These are phyloP conservation scores for Tolypocladium guangdongense DNA, from an alignment of 2,329 filamentous ascomycete genomes.

Conservation along the genomic window DNA sequence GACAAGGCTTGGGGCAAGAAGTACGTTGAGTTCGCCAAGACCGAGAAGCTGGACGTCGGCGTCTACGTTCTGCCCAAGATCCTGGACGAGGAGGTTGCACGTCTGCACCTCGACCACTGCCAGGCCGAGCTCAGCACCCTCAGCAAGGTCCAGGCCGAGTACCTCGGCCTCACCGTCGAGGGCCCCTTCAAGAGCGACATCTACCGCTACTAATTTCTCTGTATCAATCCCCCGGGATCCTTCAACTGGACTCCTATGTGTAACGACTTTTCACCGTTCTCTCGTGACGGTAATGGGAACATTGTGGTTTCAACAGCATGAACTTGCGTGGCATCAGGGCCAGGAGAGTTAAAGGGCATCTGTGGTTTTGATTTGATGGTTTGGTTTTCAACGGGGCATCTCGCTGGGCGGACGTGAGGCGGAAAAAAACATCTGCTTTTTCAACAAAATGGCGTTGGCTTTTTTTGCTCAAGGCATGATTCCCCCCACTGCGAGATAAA, in stretches of 20 bases:
- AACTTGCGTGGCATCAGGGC: constrained; percentile 28
- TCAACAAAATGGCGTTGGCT: constrained; percentile 29
- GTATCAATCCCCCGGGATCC: constrained; percentile 25
- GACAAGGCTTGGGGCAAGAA: constrained; percentile 83
- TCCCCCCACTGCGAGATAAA: constrained; percentile 19
- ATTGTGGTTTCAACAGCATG: constrained; percentile 34
- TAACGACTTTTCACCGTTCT: constrained; percentile 22
- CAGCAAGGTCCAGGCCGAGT: constrained; percentile 80
- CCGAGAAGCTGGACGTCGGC: constrained; percentile 77
- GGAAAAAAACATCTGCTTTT: constrained; percentile 27
- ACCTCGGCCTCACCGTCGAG: constrained; percentile 75
- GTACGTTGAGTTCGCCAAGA: constrained; percentile 92
- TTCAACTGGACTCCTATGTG: constrained; percentile 28
- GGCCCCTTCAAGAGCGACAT: constrained; percentile 96
- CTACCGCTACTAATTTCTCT: constrained; percentile 34
- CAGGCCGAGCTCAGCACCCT: constrained; percentile 89
- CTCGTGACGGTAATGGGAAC: constrained; percentile 22
- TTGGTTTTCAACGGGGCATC: constrained; percentile 7
- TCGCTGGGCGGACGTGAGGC: constrained; percentile 16
- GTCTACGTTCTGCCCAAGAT: constrained; percentile 97
- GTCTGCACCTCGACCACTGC: constrained; percentile 85
- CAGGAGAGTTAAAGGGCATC: constrained; percentile 16
- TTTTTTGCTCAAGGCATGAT: constrained; percentile 24
- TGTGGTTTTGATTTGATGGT: constrained; percentile 12
- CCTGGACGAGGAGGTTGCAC: constrained; percentile 95